phyloP scores from a whole-genome alignment of 495 filamentous ascomycete species.

The Echria macrotheca region DNA sequence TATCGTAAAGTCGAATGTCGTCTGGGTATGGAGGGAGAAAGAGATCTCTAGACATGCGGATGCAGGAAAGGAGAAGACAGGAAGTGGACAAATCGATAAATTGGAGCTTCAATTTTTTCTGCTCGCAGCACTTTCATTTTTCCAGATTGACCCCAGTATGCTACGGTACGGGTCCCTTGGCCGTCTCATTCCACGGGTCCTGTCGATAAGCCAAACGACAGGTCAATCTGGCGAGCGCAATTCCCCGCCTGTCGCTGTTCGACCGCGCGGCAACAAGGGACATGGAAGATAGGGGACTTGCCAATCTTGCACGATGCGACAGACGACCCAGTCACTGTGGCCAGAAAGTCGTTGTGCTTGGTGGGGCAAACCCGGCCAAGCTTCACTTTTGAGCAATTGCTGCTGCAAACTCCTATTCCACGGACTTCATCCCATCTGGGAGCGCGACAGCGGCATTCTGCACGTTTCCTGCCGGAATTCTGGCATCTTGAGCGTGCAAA shows the following conservation, averaged over 20 bases:
- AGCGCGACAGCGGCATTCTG: too few species aligned
- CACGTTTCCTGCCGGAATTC: too few species aligned
- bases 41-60: too few species aligned
- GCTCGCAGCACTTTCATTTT: conserved; percentile 3
- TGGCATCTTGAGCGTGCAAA: too few species aligned
- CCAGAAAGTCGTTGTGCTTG: too few species aligned
- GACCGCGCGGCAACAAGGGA: background rate
- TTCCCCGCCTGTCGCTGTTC: background rate
- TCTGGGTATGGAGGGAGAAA: too few species aligned
- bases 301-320: conserved; percentile 5
- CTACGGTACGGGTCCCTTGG: background rate
- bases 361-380: too few species aligned
- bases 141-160: conserved; percentile 9
- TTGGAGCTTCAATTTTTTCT: background rate
- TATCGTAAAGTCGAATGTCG: background rate
- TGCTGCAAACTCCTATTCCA: too few species aligned
- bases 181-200: conserved; percentile 4
- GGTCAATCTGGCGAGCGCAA: background rate
- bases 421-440: too few species aligned
- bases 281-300: conserved; percentile 6
- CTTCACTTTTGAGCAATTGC: too few species aligned
- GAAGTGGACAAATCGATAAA: background rate
- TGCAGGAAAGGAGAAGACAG: background rate
- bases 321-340: background rate
- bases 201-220: conserved; percentile 8